Evolutionary conservation across 805 yeast species (phyloP).

Genomic region (Candida corydali): DNA sequence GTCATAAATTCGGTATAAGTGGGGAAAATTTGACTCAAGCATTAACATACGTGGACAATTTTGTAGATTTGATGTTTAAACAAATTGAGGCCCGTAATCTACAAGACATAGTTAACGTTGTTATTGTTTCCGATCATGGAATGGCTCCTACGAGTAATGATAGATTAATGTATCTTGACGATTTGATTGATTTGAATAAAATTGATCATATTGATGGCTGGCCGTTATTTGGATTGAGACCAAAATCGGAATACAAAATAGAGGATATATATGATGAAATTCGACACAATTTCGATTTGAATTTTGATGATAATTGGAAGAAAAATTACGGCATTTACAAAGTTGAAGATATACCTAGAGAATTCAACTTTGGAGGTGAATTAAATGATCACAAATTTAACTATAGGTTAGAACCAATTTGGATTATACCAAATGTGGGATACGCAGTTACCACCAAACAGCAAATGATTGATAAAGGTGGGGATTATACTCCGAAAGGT

Average conservation of each 20-base stretch:
- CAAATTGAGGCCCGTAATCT: conserved; percentile 55
- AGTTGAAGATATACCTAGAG: conserved; percentile 50
- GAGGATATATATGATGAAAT: conserved; percentile 48
- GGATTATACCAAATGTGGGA: conserved; percentile 83
- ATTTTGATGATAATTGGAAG: too few species aligned
- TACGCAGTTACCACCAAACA: conserved; percentile 65
- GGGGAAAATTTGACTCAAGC: conserved; percentile 57
- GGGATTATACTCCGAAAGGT: conserved; percentile 61
- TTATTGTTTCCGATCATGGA: conserved; percentile 18
- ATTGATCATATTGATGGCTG: conserved; percentile 51
- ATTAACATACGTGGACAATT: conserved; percentile 60
- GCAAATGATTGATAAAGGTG: conserved; percentile 45
- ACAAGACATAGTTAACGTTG: conserved; percentile 61
- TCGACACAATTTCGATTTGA: conserved; percentile 19
- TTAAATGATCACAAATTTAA: conserved; percentile 34
- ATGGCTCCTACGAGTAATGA: conserved; percentile 60
- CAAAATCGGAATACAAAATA: conserved; percentile 35
- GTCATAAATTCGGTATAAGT: conserved; percentile 67
- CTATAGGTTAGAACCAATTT: conserved; percentile 74
- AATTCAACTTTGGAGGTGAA: conserved; percentile 53
- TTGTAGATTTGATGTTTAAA: conserved; percentile 46
- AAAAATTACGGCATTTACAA: conserved; percentile 44
- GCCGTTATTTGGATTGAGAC: conserved; percentile 81
- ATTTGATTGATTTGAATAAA: conserved; percentile 50
- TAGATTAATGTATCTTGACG: conserved; percentile 69